These are phyloP conservation scores for Rutstroemia sp. DNA, from an alignment of 2,329 filamentous ascomycete genomes.

Conservation along the genomic window DNA sequence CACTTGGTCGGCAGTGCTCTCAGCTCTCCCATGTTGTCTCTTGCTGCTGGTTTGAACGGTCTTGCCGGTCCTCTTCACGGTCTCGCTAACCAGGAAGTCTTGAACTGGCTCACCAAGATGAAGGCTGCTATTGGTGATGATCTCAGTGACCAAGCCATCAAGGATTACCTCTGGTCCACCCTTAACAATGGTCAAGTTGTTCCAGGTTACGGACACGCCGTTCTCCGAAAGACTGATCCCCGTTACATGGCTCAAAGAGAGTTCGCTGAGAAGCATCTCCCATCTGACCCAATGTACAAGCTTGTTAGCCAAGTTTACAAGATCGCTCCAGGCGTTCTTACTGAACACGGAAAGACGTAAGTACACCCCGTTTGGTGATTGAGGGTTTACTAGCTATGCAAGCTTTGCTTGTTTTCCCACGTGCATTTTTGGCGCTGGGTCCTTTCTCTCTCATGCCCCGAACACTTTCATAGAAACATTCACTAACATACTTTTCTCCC, in stretches of 20 bases:
- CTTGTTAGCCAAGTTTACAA: slow-evolving; percentile 99
- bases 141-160: slow-evolving; percentile 93
- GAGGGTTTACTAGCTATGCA: too few relatives aligned
- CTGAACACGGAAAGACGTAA: slow-evolving; percentile 99
- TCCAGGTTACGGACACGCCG: slow-evolving; percentile 96
- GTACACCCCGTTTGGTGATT: slow-evolving; percentile 62
- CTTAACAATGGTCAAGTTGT: slow-evolving; percentile 94
- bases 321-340: slow-evolving; percentile 95
- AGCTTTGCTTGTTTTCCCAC: too few relatives aligned
- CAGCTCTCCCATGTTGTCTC: slow-evolving; percentile 94
- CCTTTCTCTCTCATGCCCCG: slow-evolving; percentile 62
- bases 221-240: slow-evolving; percentile 98
- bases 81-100: slow-evolving; percentile 98
- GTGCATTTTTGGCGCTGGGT: too few relatives aligned
- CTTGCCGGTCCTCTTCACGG: slow-evolving; percentile 97
- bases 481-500: neutral
- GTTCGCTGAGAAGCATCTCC: slow-evolving; percentile 62
- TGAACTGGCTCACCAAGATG: slow-evolving; percentile 99
- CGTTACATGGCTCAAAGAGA: slow-evolving; percentile 98
- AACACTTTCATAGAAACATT: neutral
- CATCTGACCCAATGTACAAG: slow-evolving; percentile 99
- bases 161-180: slow-evolving; percentile 97
- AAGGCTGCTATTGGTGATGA: slow-evolving; percentile 92
- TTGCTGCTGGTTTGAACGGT: slow-evolving; percentile 95
- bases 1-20: slow-evolving; percentile 95